A percentile compares a stretch with the other conserved stretches of the same genome.
Evolutionary conservation across 2,329 filamentous ascomycete species (phyloP).

Genomic region (Trichoderma oligosporum): DNA sequence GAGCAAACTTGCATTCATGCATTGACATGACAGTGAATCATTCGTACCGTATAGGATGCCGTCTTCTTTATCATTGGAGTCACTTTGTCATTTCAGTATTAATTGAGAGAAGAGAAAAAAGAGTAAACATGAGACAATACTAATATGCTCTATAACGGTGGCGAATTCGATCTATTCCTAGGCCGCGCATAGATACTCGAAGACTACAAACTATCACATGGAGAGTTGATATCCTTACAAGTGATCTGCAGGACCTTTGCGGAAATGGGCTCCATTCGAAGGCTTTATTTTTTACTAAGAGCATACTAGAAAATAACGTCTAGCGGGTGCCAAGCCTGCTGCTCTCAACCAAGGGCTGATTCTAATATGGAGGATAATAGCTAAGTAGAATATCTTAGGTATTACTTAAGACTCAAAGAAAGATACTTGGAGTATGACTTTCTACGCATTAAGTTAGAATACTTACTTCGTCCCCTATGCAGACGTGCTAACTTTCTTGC

Average conservation of each 20-base stretch:
- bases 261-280: not conserved
- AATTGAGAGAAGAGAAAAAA: not conserved
- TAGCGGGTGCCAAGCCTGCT: not conserved
- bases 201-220: not conserved
- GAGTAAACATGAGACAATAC: not conserved
- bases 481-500: too few species aligned
- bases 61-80: too few species aligned
- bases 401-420: too few species aligned
- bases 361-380: not conserved
- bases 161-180: too few species aligned
- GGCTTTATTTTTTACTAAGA: not conserved
- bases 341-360: not conserved
- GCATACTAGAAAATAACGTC: not conserved
- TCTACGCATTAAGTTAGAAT: too few species aligned
- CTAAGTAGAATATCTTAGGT: too few species aligned
- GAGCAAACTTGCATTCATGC: not conserved
- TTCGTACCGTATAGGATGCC: not conserved
- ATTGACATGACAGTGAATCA: not conserved
- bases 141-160: not conserved
- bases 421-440: too few species aligned
- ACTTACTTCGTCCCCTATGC: too few species aligned
- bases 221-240: not conserved
- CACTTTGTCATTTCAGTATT: not conserved
- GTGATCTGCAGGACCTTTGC: conserved; percentile 3
- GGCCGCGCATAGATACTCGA: not conserved